Evolutionary conservation across 495 filamentous ascomycete genomes (phyloP).

Genomic region (Ascobolus immersus): DNA sequence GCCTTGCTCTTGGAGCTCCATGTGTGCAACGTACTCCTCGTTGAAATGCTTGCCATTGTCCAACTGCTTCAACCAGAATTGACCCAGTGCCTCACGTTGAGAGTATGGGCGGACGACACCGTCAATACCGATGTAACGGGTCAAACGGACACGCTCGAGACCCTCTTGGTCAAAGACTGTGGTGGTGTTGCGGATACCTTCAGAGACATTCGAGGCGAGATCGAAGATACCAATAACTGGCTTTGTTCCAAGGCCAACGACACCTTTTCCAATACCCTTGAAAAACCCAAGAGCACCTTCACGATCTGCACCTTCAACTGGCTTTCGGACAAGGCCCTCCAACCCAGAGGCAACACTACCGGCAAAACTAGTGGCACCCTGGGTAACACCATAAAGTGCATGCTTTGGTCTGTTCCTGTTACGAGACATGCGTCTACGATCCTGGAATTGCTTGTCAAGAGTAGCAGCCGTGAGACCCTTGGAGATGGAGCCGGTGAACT

Average conservation of each 20-base stretch:
- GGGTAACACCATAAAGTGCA: constrained; percentile 82
- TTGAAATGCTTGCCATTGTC: constrained; percentile 95
- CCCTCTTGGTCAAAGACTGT: constrained; percentile 91
- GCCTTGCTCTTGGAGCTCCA: constrained; percentile 72
- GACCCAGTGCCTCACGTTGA: constrained; percentile 83
- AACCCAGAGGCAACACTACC: constrained; percentile 79
- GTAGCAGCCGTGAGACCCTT: constrained; percentile 87
- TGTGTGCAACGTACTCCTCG: constrained; percentile 87
- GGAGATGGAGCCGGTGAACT: constrained; percentile 85
- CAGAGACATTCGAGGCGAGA: constrained; percentile 80
- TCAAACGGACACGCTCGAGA: constrained; percentile 73
- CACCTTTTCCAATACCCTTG: constrained; percentile 88
- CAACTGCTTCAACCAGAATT: constrained; percentile 95
- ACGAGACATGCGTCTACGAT: constrained; percentile 76
- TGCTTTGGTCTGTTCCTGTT: constrained; percentile 89
- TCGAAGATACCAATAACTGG: constrained; percentile 93
- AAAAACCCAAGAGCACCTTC: constrained; percentile 83
- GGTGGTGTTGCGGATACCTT: constrained; percentile 93
- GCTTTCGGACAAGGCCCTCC: constrained; percentile 74
- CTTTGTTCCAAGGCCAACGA: constrained; percentile 79
- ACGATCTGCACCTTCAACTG: constrained; percentile 84
- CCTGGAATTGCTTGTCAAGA: constrained; percentile 94
- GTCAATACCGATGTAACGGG: constrained; percentile 73
- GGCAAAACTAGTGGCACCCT: constrained; percentile 83
- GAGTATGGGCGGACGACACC: constrained; percentile 87